phyloP scores from a whole-genome alignment of 805 yeast species.

The Yueomyces sinensis region DNA sequence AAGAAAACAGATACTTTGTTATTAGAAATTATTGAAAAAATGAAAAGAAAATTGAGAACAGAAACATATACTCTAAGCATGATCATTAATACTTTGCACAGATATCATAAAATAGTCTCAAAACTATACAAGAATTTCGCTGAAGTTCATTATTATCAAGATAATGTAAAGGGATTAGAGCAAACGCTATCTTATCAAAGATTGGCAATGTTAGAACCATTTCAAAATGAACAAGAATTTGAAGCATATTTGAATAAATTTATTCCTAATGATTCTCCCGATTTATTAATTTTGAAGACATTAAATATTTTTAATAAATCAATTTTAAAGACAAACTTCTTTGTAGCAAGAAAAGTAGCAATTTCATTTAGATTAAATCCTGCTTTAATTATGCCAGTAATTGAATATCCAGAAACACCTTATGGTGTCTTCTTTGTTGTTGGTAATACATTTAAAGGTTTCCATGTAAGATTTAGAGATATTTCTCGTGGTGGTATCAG shows the following conservation, averaged over 20 bases:
- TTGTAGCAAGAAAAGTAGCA: conserved; percentile 88
- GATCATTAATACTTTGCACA: conserved; percentile 62
- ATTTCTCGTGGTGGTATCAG: conserved; percentile 98
- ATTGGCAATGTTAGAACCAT: conserved; percentile 62
- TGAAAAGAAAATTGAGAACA: conserved; percentile 80
- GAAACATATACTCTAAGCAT: conserved; percentile 86
- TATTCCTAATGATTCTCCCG: conserved; percentile 67
- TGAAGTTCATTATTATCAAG: conserved; percentile 69
- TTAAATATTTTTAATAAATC: conserved; percentile 75
- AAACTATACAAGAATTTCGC: conserved; percentile 87
- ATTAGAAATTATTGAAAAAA: conserved; percentile 58
- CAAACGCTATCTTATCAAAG: conserved; percentile 81
- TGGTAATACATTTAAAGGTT: conserved; percentile 94
- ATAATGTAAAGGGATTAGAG: conserved; percentile 32
- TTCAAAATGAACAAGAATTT: conserved; percentile 63
- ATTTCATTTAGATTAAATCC: conserved; percentile 87
- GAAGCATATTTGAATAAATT: conserved; percentile 50
- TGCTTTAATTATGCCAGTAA: conserved; percentile 54
- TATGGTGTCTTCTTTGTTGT: conserved; percentile 92
- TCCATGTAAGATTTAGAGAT: conserved; percentile 93
- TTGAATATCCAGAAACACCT: conserved; percentile 87
- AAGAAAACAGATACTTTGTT: conserved; percentile 46
- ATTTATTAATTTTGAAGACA: conserved; percentile 67
- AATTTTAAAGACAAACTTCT: conserved; percentile 86
- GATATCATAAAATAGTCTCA: conserved; percentile 58